Percentiles rank a stretch among this genome's conserved stretches.
These are phyloP conservation scores for Dissoconium aciculare DNA, from an alignment of 2,329 filamentous ascomycete genomes.

Conservation along the genomic window DNA sequence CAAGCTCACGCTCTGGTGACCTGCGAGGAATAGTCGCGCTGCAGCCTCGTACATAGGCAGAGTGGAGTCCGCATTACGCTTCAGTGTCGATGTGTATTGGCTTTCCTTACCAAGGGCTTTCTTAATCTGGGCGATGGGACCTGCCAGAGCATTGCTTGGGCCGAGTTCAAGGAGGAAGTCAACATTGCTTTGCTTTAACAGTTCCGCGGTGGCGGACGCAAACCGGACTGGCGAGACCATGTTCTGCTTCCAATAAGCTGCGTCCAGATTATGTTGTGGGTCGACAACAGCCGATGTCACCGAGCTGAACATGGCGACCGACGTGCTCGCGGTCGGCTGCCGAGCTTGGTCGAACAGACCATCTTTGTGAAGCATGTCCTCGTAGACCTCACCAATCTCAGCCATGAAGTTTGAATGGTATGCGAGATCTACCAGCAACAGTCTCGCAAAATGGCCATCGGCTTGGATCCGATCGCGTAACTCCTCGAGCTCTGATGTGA, in stretches of 20 bases:
- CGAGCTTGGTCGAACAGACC: no score
- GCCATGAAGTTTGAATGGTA: constrained; percentile 30
- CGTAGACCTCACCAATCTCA: background rate
- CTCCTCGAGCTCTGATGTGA: constrained; percentile 19
- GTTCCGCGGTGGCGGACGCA: no score
- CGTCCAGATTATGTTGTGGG: no score
- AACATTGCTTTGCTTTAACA: no score
- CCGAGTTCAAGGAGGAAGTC: constrained; percentile 7
- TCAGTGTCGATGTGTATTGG: background rate
- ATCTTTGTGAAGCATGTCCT: no score
- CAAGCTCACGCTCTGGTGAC: background rate
- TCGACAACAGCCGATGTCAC: no score
- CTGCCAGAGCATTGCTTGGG: constrained; percentile 6
- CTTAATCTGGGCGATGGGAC: constrained; percentile 7
- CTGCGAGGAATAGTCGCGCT: background rate
- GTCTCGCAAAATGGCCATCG: constrained; percentile 25
- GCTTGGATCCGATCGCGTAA: constrained; percentile 17
- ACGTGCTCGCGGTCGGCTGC: no score
- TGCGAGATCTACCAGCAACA: constrained; percentile 28
- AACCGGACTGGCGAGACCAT: background rate
- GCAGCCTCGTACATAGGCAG: background rate
- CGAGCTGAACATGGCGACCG: no score
- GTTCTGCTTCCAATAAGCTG: background rate
- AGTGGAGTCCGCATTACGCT: background rate
- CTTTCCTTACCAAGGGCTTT: background rate